These are phyloP conservation scores for Diaporthe ilicicola DNA, from an alignment of 2,329 filamentous ascomycete species.

Conservation along the genomic window DNA sequence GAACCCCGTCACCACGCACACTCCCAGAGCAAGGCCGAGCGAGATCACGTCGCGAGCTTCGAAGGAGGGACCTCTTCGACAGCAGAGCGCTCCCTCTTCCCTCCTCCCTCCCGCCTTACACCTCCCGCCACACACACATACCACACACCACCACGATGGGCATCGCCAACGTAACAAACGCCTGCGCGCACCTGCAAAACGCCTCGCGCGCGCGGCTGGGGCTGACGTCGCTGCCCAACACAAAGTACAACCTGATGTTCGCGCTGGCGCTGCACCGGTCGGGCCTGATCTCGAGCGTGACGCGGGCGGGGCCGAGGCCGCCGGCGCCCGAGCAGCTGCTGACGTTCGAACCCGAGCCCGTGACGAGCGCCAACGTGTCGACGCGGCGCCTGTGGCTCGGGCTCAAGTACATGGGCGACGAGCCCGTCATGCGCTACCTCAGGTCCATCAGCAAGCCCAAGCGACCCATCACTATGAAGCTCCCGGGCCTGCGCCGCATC, in stretches of 20 bases:
- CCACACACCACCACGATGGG: slow-evolving; percentile 41
- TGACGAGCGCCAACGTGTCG: slow-evolving; percentile 77
- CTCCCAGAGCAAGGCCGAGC: neutral
- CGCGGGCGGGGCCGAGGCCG: slow-evolving; percentile 70
- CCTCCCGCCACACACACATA: neutral
- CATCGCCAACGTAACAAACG: slow-evolving; percentile 77
- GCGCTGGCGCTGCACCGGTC: slow-evolving; percentile 81
- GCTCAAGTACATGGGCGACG: slow-evolving; percentile 87
- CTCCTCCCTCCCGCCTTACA: neutral
- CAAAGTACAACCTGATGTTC: slow-evolving; percentile 81
- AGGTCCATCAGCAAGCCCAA: slow-evolving; percentile 77
- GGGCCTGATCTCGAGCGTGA: slow-evolving; percentile 83
- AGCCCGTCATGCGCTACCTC: slow-evolving; percentile 78
- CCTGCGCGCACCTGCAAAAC: slow-evolving; percentile 93
- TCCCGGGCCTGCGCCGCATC: slow-evolving; percentile 69
- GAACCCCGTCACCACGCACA: neutral
- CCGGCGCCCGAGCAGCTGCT: slow-evolving; percentile 57
- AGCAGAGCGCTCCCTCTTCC: slow-evolving; percentile 24
- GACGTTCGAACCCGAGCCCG: slow-evolving; percentile 59
- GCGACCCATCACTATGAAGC: slow-evolving; percentile 72
- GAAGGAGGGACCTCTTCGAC: slow-evolving; percentile 25
- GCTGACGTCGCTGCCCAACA: slow-evolving; percentile 83
- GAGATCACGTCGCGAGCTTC: neutral
- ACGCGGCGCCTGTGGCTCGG: slow-evolving; percentile 84
- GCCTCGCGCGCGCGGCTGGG: slow-evolving; percentile 83